A percentile compares a stretch with the other conserved stretches of the same genome.
phyloP scores from a whole-genome alignment of 2,329 filamentous ascomycete species.

The Pyricularia pennisetigena region DNA sequence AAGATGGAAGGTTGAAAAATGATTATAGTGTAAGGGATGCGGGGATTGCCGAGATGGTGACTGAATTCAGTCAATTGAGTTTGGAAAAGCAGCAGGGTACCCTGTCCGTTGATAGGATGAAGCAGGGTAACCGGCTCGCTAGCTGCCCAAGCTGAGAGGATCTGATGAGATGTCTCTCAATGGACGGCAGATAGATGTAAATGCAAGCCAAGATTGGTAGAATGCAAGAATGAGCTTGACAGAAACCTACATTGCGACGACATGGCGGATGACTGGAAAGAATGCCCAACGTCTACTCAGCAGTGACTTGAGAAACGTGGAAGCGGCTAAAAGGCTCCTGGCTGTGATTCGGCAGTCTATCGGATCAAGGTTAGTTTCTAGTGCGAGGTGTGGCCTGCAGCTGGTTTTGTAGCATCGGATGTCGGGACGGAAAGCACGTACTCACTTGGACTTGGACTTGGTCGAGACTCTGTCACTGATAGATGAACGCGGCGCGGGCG shows the following conservation, averaged over 20 bases:
- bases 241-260: background rate
- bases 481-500: background rate
- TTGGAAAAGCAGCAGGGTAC: background rate
- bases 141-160: background rate
- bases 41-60: background rate
- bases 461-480: background rate
- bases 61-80: background rate
- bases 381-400: background rate
- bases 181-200: background rate
- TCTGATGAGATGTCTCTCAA: background rate
- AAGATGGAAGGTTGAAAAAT: background rate
- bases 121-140: background rate
- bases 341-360: background rate
- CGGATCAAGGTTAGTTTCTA: background rate
- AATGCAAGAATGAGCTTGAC: background rate
- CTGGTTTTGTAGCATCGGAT: background rate
- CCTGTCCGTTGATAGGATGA: background rate
- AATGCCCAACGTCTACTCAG: background rate
- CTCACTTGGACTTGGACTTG: background rate
- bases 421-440: background rate
- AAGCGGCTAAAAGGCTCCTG: background rate
- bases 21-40: background rate
- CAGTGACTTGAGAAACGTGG: background rate
- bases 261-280: background rate
- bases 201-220: background rate